phyloP scores from a whole-genome alignment of 2,329 filamentous ascomycete species.

The Fusarium albidum region DNA sequence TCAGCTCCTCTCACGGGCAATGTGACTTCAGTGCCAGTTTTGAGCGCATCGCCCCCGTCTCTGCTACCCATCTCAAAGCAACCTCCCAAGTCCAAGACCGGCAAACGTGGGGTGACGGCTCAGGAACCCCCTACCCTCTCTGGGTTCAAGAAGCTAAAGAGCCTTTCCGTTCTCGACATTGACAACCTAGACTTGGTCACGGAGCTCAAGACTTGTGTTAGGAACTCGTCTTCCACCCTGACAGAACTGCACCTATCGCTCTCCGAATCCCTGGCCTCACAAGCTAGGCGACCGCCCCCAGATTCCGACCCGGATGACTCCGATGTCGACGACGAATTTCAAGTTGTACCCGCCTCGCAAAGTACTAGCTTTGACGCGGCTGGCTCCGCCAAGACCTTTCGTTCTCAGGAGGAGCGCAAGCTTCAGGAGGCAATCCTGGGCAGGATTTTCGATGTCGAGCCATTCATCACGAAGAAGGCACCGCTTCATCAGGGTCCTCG shows the following conservation, averaged over 20 bases:
- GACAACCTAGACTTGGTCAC: slow-evolving; percentile 63
- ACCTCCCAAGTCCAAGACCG: slow-evolving; percentile 43
- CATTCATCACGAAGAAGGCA: slow-evolving; percentile 48
- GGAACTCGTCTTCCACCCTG: slow-evolving; percentile 62
- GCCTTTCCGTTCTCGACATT: slow-evolving; percentile 66
- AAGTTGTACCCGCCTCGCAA: slow-evolving; percentile 49
- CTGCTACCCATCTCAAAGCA: slow-evolving; percentile 48
- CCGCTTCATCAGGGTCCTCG: slow-evolving; percentile 38
- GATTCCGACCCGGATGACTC: slow-evolving; percentile 57
- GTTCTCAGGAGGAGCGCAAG: slow-evolving; percentile 62
- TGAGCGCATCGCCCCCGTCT: slow-evolving; percentile 40
- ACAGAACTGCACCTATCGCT: slow-evolving; percentile 66
- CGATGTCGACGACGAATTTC: slow-evolving; percentile 64
- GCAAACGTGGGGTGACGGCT: slow-evolving; percentile 42
- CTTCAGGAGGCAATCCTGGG: slow-evolving; percentile 62
- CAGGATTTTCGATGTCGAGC: slow-evolving; percentile 61
- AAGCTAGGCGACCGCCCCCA: slow-evolving; percentile 47
- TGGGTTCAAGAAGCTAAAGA: slow-evolving; percentile 63
- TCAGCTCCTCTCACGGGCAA: slow-evolving; percentile 24
- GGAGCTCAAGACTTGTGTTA: slow-evolving; percentile 65
- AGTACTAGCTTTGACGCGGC: slow-evolving; percentile 47
- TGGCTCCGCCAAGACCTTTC: slow-evolving; percentile 55
- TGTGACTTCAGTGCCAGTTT: slow-evolving; percentile 22
- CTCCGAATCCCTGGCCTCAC: slow-evolving; percentile 58
- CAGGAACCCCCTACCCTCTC: slow-evolving; percentile 63